phyloP scores from a whole-genome alignment of 208 protist species.

The Trichomonas gallinae region DNA sequence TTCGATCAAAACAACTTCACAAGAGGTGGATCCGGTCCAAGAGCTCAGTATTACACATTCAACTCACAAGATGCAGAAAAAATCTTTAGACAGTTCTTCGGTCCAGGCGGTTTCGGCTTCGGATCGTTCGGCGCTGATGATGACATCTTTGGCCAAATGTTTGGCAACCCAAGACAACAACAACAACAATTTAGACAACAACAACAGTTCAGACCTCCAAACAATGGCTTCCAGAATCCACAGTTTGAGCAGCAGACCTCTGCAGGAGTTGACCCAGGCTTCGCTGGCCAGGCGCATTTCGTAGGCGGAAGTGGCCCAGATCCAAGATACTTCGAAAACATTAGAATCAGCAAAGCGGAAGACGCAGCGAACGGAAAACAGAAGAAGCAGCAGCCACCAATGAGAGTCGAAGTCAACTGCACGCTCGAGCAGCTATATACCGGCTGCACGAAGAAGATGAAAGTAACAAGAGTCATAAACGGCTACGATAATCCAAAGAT shows the following conservation, averaged over 20 bases:
- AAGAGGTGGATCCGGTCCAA: background rate
- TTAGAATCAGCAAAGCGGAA: background rate
- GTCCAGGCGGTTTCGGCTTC: background rate
- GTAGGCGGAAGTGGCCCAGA: background rate
- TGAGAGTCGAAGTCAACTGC: background rate
- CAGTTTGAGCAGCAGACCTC: background rate
- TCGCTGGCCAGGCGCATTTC: background rate
- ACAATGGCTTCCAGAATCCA: background rate
- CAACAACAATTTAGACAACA: background rate
- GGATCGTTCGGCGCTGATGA: background rate
- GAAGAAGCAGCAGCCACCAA: background rate
- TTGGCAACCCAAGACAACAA: background rate
- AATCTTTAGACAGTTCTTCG: constrained; percentile 23
- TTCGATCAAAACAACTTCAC: background rate
- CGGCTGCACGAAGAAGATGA: background rate
- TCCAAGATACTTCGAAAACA: background rate
- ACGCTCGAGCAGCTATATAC: background rate
- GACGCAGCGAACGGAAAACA: background rate
- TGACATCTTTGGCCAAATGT: background rate
- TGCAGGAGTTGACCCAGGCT: background rate
- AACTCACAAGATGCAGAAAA: background rate
- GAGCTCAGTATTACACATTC: background rate
- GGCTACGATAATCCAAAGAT: background rate
- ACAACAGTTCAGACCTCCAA: background rate
- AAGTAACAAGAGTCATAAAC: background rate